Evolutionary conservation across 306 rosid species (phyloP), one percentile per base, ranked within the genome.

Genomic region (Begonia masoniana): DNA sequence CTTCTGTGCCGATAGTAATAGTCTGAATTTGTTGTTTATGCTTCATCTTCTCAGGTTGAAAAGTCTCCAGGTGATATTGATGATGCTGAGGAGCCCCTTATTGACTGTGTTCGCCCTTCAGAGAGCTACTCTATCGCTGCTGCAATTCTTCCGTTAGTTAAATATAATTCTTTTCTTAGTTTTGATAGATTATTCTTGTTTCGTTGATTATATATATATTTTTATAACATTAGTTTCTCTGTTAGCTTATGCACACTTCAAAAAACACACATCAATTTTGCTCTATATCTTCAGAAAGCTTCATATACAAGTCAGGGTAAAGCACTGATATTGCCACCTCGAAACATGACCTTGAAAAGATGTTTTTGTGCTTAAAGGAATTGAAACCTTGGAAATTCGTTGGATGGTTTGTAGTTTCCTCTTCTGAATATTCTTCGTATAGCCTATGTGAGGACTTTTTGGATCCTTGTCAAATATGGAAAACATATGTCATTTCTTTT

Each of bases 81-180:
- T 12, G 57, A 64, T 65, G 69, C 55, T 26, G 64, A 79, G 64
- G 80, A 73, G 74, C 96, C 84, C 65, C 78, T 91, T 58, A 71
- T 86, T 55, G 56, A 45, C 50, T 72, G 67, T 15, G 54, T 14
- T 56, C 83, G 68, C 43, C 47, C 1, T 46, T 43, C 88, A 47
- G 80, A 83, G 58, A 62, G 66, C 52, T 91, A 75, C 62, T 86
- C 94, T 17, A 43, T 74, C 55, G 36, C 46, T 64, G 77, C 84
- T 17, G 84, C 94, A 41, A 74, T 91, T 66, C 75, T 86, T 50
- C 99, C 99, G 99, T 86, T 64, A 79, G 94, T 74, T 65, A 59
- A 48, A 47, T 48, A 12, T 31, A 21, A 55, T 46, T 65, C 41
- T 41, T 14, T 41, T 15, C 39, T 46, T 51, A 7, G 19, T 15